Evolutionary conservation across 805 yeast genomes (phyloP), one percentile per base, ranked within the genome.

Genomic region (Candida ovalis): DNA sequence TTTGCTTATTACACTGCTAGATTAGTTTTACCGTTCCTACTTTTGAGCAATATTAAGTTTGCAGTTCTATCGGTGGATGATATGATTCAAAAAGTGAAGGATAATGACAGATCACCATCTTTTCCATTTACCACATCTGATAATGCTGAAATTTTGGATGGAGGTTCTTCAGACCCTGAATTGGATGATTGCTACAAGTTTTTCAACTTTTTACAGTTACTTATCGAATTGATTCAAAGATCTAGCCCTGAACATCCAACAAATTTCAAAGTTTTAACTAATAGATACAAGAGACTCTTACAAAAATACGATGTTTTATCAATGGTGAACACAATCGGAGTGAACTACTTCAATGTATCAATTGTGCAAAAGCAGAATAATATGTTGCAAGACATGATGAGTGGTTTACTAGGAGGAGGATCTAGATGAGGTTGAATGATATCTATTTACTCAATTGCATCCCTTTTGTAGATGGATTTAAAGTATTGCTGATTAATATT

Each of bases 351-450:
- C 51, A 52, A 54, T 23, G 60, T 61, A 22, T 50, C 63, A 9
- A 54, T 65, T 17, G 73, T 80, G 15, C 78, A 72, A 44, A 75
- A 73, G 45, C 82, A 76, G 52, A 68, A 68, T 1, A 84, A 84
- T 59, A 65, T 83, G 58, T 64, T 86, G 54, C 86, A 81, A 64
- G 84, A 81, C 56, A 72, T 92, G 74, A 88, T 94, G 96, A 78
- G 86, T 19, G 82, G 86, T 24, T 66, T 85, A 37, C 63, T 84
- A 42, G 78, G 78, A 27, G 78, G 81, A 17, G 57, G 61, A 33
- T 24, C 51, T 17, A 44, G 36, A 39, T 44, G 23, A 40, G 15
- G 12, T 7, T 6, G 5, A 6, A 30, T 30, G 15, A 6, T 7
- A 12, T 30, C 7, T 30, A 4, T 30, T 12, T 7, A 30, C n/a